phyloP scores from a whole-genome alignment of 2,329 filamentous ascomycete species.

The Apiospora malaysiana region DNA sequence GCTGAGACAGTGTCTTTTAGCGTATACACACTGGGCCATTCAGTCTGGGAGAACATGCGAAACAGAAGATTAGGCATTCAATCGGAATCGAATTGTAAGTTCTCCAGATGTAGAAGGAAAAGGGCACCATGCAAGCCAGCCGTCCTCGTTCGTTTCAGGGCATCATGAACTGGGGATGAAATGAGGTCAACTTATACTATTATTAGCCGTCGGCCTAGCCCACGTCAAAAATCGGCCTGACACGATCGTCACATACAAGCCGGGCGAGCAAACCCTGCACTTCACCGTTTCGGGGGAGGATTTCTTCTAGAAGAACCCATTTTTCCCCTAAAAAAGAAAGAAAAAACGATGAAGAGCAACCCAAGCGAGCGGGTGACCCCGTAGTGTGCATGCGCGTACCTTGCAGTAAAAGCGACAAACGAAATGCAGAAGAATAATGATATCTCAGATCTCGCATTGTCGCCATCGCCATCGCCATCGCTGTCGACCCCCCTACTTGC shows the following conservation, averaged over 20 bases:
- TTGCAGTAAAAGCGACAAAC: background rate
- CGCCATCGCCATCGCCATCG: background rate
- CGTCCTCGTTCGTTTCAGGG: no score
- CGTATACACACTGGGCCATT: background rate
- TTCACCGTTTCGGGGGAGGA: background rate
- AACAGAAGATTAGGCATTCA: no score
- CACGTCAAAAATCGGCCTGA: background rate
- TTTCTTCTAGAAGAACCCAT: background rate
- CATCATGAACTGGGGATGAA: background rate
- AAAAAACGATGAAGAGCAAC: background rate
- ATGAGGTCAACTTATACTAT: constrained; percentile 1
- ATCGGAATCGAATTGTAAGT: background rate
- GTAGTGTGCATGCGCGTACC: constrained; percentile 14
- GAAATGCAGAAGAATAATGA: background rate
- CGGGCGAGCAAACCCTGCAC: constrained; percentile 12
- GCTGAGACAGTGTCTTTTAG: background rate
- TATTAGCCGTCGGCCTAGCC: background rate
- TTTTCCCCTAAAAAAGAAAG: background rate
- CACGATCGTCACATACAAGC: constrained; percentile 10
- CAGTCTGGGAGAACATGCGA: background rate
- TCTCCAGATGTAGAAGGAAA: background rate
- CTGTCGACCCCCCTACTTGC: no score
- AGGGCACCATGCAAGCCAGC: background rate
- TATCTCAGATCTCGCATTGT: background rate
- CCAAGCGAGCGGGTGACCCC: constrained; percentile 3